Evolutionary conservation across 1,284 basidiomycete species (phyloP).

Genomic region (Ceratorhiza oryzae-sativae): DNA sequence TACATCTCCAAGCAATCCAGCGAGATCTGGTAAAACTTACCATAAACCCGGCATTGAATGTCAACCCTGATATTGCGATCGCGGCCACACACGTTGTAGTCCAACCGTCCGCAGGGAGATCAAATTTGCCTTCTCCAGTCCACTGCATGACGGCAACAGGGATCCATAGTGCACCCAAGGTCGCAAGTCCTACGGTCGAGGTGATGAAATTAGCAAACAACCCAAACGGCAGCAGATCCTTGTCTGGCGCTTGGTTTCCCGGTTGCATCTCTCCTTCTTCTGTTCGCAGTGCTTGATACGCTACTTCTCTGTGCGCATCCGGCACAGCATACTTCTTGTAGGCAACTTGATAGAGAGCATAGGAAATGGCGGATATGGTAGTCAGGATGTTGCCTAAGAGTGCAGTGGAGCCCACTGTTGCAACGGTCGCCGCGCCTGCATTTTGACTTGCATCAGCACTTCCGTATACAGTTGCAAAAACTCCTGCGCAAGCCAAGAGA

Average conservation of each 20-base stretch:
- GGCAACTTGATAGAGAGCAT: slow-evolving; percentile 76
- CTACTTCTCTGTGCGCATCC: slow-evolving; percentile 47
- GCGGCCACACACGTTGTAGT: slow-evolving; percentile 34
- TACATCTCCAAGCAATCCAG: neutral
- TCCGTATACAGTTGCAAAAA: slow-evolving; percentile 77
- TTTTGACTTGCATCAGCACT: slow-evolving; percentile 54
- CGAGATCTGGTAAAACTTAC: slow-evolving; percentile 43
- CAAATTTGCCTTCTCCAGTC: slow-evolving; percentile 36
- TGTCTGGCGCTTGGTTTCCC: slow-evolving; percentile 53
- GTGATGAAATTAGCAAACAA: slow-evolving; percentile 44
- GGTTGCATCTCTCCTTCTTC: neutral
- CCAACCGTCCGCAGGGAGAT: slow-evolving; percentile 35
- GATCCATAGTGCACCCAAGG: slow-evolving; percentile 41
- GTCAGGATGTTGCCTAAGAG: slow-evolving; percentile 79
- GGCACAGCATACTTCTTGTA: slow-evolving; percentile 81
- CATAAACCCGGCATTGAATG: slow-evolving; percentile 42
- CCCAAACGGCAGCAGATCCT: slow-evolving; percentile 52
- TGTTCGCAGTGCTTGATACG: neutral
- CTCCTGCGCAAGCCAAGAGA: slow-evolving; percentile 75
- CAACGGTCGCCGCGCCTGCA: slow-evolving; percentile 37
- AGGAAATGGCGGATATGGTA: slow-evolving; percentile 69
- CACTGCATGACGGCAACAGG: slow-evolving; percentile 37
- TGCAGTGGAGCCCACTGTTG: slow-evolving; percentile 57
- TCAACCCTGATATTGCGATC: slow-evolving; percentile 38
- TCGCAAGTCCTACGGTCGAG: slow-evolving; percentile 40